Percentiles rank a stretch among this genome's conserved stretches.
Evolutionary conservation across 345 rosid species (phyloP).

Genomic region (Streptanthus diversifolius): DNA sequence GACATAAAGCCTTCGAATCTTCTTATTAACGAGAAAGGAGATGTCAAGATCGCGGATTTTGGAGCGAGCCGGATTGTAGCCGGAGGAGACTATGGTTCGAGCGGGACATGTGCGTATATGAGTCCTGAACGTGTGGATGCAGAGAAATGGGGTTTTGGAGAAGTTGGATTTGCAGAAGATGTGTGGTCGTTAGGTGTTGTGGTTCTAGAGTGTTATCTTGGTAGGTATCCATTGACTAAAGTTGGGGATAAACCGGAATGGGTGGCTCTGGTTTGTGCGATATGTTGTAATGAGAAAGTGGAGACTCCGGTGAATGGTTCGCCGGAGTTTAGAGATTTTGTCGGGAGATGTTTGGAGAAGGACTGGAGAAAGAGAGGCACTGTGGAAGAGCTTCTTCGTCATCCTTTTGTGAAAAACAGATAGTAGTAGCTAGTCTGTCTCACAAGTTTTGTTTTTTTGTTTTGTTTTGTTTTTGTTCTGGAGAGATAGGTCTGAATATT

Average conservation of each 20-base stretch:
- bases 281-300: conserved; percentile 47
- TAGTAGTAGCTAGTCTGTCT: neutral
- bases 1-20: conserved; percentile 73
- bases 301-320: conserved; percentile 51
- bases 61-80: conserved; percentile 52
- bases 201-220: conserved; percentile 54
- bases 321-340: conserved; percentile 42
- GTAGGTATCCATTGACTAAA: conserved; percentile 56
- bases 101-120: conserved; percentile 70
- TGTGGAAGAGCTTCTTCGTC: conserved; percentile 52
- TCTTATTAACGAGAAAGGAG: conserved; percentile 44
- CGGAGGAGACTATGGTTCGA: conserved; percentile 30
- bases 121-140: conserved; percentile 67
- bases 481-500: neutral
- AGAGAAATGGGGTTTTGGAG: conserved; percentile 44
- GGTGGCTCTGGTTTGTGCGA: conserved; percentile 49
- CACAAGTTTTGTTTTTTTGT: neutral
- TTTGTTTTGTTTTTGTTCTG: neutral
- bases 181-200: conserved; percentile 68
- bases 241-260: conserved; percentile 57
- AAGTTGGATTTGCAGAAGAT: conserved; percentile 51
- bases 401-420: conserved; percentile 44
- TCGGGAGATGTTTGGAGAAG: conserved; percentile 55
- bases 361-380: conserved; percentile 59
- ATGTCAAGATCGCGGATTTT: conserved; percentile 65